Conservation (phyloP, 257 asterid genomes). For the Verbena officinalis region DNA sequence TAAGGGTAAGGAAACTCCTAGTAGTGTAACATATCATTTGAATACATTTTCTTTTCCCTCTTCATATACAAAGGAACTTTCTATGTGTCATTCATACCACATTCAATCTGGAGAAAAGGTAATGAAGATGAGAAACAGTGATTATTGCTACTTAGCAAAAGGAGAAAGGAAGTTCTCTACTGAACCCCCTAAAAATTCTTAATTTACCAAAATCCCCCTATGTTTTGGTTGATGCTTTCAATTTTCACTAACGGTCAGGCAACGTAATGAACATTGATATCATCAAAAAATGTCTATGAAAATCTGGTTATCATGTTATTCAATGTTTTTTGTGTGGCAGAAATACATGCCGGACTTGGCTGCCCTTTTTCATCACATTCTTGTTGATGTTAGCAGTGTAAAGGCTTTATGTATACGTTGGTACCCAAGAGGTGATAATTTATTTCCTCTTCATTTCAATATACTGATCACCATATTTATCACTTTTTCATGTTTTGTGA, state of each 20-base stretch:
- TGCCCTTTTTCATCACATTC: constrained; percentile 74
- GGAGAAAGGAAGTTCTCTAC: not conserved
- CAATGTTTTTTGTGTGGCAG: constrained; percentile 46
- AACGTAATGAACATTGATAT: too few relatives aligned
- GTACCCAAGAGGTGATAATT: constrained; percentile 82
- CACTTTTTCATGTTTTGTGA: not conserved
- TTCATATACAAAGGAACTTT: not conserved
- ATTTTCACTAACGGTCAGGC: too few relatives aligned
- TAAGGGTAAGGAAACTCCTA: constrained; percentile 61
- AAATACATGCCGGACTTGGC: constrained; percentile 97
- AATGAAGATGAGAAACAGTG: not conserved
- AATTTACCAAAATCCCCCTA: too few relatives aligned
- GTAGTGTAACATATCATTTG: constrained; percentile 2
- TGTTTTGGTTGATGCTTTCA: too few relatives aligned
- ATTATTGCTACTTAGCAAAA: not conserved
- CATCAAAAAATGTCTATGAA: too few relatives aligned
- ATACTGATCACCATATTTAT: not conserved
- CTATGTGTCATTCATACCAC: not conserved
- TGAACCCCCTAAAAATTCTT: too few relatives aligned
- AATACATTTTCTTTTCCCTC: not conserved
- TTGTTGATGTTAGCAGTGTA: constrained; percentile 96
- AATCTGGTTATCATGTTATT: not conserved
- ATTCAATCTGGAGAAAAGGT: not conserved
- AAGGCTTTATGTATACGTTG: constrained; percentile 85
- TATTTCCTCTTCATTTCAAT: constrained; percentile 21